A percentile compares a stretch with the other conserved stretches of the same genome.
phyloP scores from a whole-genome alignment of 2,329 filamentous ascomycete species.

The Sarocladiaceae sp. region DNA sequence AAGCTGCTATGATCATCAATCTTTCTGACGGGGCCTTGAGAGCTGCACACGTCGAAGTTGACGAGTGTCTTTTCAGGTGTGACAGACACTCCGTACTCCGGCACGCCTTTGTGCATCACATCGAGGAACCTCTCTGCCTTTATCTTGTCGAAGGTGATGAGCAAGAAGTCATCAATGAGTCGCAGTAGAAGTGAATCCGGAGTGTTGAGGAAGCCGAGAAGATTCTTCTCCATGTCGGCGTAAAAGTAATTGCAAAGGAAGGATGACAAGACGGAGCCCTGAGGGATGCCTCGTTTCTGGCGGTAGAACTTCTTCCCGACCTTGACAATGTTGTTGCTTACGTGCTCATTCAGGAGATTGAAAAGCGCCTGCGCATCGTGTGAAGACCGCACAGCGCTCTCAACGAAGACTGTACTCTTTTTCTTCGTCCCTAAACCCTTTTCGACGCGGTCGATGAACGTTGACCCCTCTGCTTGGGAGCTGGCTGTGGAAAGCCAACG shows the following conservation, averaged over 20 bases:
- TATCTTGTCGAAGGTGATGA: conserved; percentile 65
- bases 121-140: conserved; percentile 69
- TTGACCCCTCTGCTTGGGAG: conserved; percentile 31
- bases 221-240: conserved; percentile 68
- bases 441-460: conserved; percentile 41
- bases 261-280: conserved; percentile 83
- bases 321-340: conserved; percentile 79
- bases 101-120: conserved; percentile 72
- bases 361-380: conserved; percentile 57
- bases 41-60: conserved; percentile 62
- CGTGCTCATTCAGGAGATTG: conserved; percentile 67
- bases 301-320: conserved; percentile 84
- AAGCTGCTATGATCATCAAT: conserved; percentile 46
- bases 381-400: conserved; percentile 53
- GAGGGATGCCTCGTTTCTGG: conserved; percentile 84
- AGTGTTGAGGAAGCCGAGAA: conserved; percentile 58
- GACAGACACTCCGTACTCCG: conserved; percentile 73
- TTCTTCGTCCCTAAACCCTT: conserved; percentile 33
- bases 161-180: conserved; percentile 86
- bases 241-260: conserved; percentile 95
- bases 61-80: conserved; percentile 73
- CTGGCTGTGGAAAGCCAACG: conserved; percentile 50
- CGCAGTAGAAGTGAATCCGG: conserved; percentile 64
- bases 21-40: conserved; percentile 36
- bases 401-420: conserved; percentile 71